Percentiles rank a stretch among this genome's conserved stretches.
Conservation (phyloP, 768 basidiomycete genomes). For the Tulasnella sp. region DNA sequence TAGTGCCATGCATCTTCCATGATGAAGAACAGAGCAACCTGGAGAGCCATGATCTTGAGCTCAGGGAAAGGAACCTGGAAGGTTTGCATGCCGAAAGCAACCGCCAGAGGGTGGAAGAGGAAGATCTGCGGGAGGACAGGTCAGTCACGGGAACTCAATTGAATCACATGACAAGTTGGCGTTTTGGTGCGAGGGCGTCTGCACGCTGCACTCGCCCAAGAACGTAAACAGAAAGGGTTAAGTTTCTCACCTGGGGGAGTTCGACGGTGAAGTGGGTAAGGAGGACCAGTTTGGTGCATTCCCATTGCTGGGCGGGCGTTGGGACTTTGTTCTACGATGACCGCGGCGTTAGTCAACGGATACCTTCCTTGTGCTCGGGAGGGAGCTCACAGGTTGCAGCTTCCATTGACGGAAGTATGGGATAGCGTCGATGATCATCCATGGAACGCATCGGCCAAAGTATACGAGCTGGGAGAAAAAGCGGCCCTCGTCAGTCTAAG, state of each 20-base stretch:
- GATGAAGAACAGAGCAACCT: conserved; percentile 81
- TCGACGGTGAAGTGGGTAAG: conserved; percentile 95
- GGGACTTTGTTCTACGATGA: conserved; percentile 48
- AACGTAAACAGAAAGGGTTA: not conserved
- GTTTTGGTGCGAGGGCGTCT: not conserved
- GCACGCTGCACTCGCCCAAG: not conserved
- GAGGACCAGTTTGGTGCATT: conserved; percentile 88
- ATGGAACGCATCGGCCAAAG: conserved; percentile 89
- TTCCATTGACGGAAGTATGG: conserved; percentile 94
- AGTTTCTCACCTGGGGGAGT: conserved; percentile 59
- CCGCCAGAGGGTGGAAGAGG: conserved; percentile 85
- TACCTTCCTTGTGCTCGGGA: not conserved
- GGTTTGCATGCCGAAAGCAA: conserved; percentile 78
- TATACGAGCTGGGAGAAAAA: conserved; percentile 60
- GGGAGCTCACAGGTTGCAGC: conserved; percentile 50
- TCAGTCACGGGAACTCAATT: not conserved
- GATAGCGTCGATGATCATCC: conserved; percentile 90
- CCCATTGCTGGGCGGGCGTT: conserved; percentile 76
- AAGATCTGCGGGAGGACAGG: conserved; percentile 45
- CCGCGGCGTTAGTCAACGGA: not conserved
- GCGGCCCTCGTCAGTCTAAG: not conserved
- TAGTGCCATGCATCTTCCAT: conserved; percentile 97
- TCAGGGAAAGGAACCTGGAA: conserved; percentile 88
- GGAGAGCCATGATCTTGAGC: conserved; percentile 54
- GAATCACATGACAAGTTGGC: not conserved